phyloP scores from a whole-genome alignment of 257 asterid species.

The Ajuga chamaepitys region DNA sequence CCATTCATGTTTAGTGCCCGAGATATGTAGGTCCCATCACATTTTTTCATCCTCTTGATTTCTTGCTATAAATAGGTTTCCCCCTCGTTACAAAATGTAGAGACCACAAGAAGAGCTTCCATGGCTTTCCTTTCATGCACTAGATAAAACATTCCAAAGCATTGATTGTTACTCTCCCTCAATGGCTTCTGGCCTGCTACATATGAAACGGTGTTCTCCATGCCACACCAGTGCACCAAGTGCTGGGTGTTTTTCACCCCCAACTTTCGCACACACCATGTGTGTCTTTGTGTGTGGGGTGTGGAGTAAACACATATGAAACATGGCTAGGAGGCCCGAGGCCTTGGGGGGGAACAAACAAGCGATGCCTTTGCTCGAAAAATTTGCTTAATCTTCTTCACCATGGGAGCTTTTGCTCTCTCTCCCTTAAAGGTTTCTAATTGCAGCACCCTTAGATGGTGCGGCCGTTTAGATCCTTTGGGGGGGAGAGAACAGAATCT shows the following conservation, averaged over 20 bases:
- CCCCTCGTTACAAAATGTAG: neutral
- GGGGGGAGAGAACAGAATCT: constrained; percentile 32
- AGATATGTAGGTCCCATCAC: constrained; percentile 34
- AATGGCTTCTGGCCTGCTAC: constrained; percentile 49
- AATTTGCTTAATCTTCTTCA: neutral
- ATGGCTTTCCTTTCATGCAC: constrained; percentile 3
- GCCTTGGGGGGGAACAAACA: constrained; percentile 41
- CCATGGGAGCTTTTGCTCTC: constrained; percentile 47
- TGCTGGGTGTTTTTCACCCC: too few relatives aligned
- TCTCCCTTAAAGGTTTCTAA: constrained; percentile 60
- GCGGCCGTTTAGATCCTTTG: constrained; percentile 21
- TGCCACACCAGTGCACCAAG: too few relatives aligned
- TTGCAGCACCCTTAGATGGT: constrained; percentile 8
- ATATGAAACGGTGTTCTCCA: neutral
- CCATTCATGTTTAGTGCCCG: constrained; percentile 32
- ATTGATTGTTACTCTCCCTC: constrained; percentile 61
- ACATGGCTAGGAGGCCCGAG: constrained; percentile 35
- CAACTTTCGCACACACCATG: too few relatives aligned
- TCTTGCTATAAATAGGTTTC: constrained; percentile 36
- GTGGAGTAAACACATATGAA: neutral
- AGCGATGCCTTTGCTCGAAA: constrained; percentile 24
- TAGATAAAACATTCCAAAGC: constrained; percentile 22
- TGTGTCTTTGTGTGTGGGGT: too few relatives aligned
- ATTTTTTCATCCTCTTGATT: neutral
- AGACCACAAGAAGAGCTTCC: constrained; percentile 3